phyloP scores from a whole-genome alignment of 2,329 filamentous ascomycete genomes.

The Berkeleyomyces basicola region DNA sequence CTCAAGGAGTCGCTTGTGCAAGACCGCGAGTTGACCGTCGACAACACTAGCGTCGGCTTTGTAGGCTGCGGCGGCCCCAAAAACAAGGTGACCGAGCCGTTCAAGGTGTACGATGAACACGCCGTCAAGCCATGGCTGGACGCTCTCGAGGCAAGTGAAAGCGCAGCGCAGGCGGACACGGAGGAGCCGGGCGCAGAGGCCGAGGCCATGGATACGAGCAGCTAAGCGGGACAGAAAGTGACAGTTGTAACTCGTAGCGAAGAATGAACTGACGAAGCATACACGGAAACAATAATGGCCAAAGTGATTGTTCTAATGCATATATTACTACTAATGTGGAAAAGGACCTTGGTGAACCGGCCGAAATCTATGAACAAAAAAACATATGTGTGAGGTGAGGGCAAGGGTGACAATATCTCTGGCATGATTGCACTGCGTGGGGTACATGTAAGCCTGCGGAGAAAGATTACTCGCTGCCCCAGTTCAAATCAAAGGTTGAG shows the following conservation, averaged over 20 bases:
- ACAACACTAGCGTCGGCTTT: slow-evolving; percentile 86
- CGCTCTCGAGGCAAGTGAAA: slow-evolving; percentile 40
- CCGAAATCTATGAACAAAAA: not conserved
- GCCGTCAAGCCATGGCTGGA: slow-evolving; percentile 79
- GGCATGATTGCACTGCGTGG: too few relatives aligned
- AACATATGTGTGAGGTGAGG: not conserved
- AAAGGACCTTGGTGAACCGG: not conserved
- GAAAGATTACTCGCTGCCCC: slow-evolving; percentile 44
- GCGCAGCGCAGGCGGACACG: slow-evolving; percentile 23
- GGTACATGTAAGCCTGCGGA: too few relatives aligned
- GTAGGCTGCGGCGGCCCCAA: slow-evolving; percentile 48
- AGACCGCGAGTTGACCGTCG: slow-evolving; percentile 92
- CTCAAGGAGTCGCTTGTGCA: slow-evolving; percentile 91
- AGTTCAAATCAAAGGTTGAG: slow-evolving; percentile 65
- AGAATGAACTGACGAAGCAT: slow-evolving; percentile 11
- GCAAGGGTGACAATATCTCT: too few relatives aligned
- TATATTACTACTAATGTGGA: not conserved
- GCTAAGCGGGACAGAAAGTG: slow-evolving; percentile 17
- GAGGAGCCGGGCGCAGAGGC: slow-evolving; percentile 25
- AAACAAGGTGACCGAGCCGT: slow-evolving; percentile 47
- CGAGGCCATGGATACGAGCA: slow-evolving; percentile 16
- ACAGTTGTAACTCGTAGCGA: slow-evolving; percentile 5
- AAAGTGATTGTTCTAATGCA: not conserved
- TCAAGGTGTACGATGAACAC: slow-evolving; percentile 80
- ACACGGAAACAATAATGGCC: not conserved